phyloP scores from a whole-genome alignment of 2,329 filamentous ascomycete species.

The Penicillium sclerotiorum region DNA sequence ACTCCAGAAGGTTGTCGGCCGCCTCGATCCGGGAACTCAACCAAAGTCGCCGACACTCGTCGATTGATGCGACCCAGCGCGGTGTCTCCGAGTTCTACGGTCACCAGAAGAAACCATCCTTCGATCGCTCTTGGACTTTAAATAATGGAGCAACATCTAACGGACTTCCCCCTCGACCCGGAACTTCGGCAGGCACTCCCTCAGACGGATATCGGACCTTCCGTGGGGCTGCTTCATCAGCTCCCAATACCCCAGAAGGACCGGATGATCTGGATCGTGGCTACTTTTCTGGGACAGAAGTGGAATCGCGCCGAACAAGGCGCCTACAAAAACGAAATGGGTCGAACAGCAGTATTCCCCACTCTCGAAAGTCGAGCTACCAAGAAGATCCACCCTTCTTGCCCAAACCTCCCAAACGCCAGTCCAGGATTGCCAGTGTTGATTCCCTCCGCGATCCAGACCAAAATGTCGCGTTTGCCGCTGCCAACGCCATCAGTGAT shows the following conservation, averaged over 20 bases:
- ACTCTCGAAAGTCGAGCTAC: slow-evolving; percentile 75
- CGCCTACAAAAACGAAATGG: slow-evolving; percentile 74
- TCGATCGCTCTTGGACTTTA: slow-evolving; percentile 63
- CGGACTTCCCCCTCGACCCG: slow-evolving; percentile 35
- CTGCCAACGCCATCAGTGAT: slow-evolving; percentile 67
- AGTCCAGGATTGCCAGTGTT: slow-evolving; percentile 77
- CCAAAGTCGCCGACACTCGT: slow-evolving; percentile 84
- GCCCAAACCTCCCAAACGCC: slow-evolving; percentile 68
- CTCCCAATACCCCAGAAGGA: slow-evolving; percentile 35
- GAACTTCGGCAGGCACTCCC: slow-evolving; percentile 34
- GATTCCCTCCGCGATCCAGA: slow-evolving; percentile 69
- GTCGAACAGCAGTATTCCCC: slow-evolving; percentile 53
- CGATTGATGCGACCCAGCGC: slow-evolving; percentile 68
- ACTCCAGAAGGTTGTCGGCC: slow-evolving; percentile 66
- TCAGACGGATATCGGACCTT: slow-evolving; percentile 14
- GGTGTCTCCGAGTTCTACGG: slow-evolving; percentile 29
- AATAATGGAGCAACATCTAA: slow-evolving; percentile 41
- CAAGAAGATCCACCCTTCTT: slow-evolving; percentile 69
- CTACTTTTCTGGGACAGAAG: slow-evolving; percentile 89
- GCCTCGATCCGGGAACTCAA: slow-evolving; percentile 80
- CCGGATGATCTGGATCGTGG: slow-evolving; percentile 74
- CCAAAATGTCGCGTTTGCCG: slow-evolving; percentile 56
- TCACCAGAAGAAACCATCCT: slow-evolving; percentile 61
- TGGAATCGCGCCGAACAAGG: slow-evolving; percentile 69
- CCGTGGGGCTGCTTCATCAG: slow-evolving; percentile 31